These are phyloP conservation scores for Phoma sp. DNA, from an alignment of 2,329 filamentous ascomycete genomes.

Conservation along the genomic window DNA sequence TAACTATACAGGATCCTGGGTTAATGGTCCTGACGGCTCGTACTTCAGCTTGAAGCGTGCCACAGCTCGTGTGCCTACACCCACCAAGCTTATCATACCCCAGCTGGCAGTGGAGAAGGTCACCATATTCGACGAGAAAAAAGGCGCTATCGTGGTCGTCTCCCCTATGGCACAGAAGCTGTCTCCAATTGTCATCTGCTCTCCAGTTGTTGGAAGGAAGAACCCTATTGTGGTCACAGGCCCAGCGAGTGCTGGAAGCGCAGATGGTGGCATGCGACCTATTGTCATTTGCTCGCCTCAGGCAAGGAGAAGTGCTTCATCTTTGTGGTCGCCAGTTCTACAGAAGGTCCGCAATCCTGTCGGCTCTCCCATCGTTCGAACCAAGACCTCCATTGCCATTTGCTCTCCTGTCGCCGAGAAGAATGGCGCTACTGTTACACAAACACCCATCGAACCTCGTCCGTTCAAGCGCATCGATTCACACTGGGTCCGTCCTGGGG, in stretches of 20 bases:
- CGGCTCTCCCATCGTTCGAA: conserved; percentile 30
- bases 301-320: conserved; percentile 18
- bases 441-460: conserved; percentile 18
- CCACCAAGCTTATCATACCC: conserved; percentile 23
- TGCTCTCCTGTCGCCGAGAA: conserved; percentile 26
- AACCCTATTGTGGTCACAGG: conserved; percentile 29
- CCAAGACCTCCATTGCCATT: conserved; percentile 28
- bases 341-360: conserved; percentile 32
- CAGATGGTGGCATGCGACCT: no score
- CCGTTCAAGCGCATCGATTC: conserved; percentile 27
- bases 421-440: conserved; percentile 11
- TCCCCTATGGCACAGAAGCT: conserved; percentile 32
- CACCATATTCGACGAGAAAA: conserved; percentile 32
- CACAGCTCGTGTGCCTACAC: conserved; percentile 6
- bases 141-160: conserved; percentile 29
- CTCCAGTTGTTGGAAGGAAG: conserved; percentile 33
- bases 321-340: conserved; percentile 27
- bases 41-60: conserved; percentile 35
- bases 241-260: conserved; percentile 23
- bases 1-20: conserved; percentile 36
- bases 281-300: conserved; percentile 33
- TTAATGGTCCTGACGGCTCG: conserved; percentile 35
- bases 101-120: conserved; percentile 24
- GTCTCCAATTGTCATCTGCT: conserved; percentile 35
- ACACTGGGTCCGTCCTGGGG: conserved; percentile 24